These are phyloP conservation scores for Pyricularia grisea DNA, from an alignment of 2,329 filamentous ascomycete species.

Conservation along the genomic window DNA sequence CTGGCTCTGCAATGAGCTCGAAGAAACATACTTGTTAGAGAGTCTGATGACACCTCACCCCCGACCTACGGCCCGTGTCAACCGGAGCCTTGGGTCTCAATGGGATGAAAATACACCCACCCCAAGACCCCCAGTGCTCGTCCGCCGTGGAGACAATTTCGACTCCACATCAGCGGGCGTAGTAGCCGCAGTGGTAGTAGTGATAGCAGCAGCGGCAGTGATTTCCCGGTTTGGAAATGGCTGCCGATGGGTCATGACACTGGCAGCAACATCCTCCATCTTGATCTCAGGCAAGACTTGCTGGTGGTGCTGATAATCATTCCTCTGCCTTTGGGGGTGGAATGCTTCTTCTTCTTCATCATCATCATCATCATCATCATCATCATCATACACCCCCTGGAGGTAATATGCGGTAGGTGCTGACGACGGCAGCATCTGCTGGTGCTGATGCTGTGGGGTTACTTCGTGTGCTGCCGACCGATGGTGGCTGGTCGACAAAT, in stretches of 20 bases:
- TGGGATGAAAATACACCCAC: not conserved
- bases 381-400: not conserved
- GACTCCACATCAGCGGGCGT: not conserved
- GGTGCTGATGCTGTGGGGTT: not conserved
- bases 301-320: not conserved
- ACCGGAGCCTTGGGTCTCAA: not conserved
- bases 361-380: no score
- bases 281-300: no score
- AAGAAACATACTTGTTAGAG: not conserved
- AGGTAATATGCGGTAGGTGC: not conserved
- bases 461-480: no score
- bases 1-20: no score
- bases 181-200: not conserved
- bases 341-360: no score
- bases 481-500: not conserved
- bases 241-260: no score
- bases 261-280: not conserved
- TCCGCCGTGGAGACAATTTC: not conserved
- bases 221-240: no score
- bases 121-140: no score
- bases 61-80: not conserved
- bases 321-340: no score
- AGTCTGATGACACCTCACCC: not conserved
- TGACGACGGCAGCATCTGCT: no score
- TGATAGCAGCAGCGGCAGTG: no score